Percentiles rank a stretch among this genome's conserved stretches.
These are phyloP conservation scores for Sporobolus alterniflorus DNA, from an alignment of 202 grass and related monocot genomes.

Conservation along the genomic window DNA sequence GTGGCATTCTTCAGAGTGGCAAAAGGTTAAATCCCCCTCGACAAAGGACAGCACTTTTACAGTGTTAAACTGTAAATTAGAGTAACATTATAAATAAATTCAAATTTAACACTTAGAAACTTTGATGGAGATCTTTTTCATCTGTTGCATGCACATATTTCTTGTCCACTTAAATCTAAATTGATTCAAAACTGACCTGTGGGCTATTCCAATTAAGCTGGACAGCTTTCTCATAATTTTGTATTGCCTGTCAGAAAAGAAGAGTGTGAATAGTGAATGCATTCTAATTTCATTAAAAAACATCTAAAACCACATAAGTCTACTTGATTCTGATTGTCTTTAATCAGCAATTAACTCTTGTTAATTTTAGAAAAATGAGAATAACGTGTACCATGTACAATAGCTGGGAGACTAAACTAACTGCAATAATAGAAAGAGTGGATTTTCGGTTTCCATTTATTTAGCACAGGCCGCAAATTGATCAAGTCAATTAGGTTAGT, in stretches of 20 bases:
- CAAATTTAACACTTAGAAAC: not conserved
- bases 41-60: slow-evolving; percentile 12
- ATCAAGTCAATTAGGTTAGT: not conserved
- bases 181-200: slow-evolving; percentile 58
- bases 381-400: not conserved
- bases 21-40: not conserved
- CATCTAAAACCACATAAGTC: not conserved
- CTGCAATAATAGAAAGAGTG: not conserved
- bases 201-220: slow-evolving; percentile 99
- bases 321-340: not conserved
- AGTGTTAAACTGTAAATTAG: not conserved
- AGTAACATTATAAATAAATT: not conserved
- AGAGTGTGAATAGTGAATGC: not conserved
- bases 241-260: slow-evolving; percentile 66
- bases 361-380: not conserved
- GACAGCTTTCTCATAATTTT: slow-evolving; percentile 96
- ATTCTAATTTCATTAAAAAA: slow-evolving; percentile 28
- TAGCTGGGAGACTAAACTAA: slow-evolving; percentile 2
- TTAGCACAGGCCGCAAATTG: not conserved
- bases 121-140: not conserved
- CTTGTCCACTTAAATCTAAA: slow-evolving; percentile 34
- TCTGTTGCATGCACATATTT: not conserved
- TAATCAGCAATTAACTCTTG: not conserved
- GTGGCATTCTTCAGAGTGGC: not conserved
- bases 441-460: slow-evolving; percentile 19